phyloP scores from a whole-genome alignment of 805 yeast genomes.

The Barnettozyma vustinii region DNA sequence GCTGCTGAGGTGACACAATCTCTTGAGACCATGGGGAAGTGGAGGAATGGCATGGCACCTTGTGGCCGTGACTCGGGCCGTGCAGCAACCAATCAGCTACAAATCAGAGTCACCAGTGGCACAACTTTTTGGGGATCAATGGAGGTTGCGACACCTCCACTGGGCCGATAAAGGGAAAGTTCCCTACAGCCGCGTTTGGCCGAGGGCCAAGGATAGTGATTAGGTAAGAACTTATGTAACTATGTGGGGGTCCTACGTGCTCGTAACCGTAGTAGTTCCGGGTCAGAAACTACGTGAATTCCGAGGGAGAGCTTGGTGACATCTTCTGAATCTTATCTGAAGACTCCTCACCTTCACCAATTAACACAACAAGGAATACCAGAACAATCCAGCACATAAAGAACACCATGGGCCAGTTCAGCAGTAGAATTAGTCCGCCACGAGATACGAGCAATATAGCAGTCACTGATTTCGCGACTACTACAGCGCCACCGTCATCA shows the following conservation, averaged over 20 bases:
- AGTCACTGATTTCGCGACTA: not conserved
- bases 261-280: too few species aligned
- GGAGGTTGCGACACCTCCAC: not conserved
- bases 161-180: not conserved
- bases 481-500: not conserved
- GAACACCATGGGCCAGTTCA: not conserved
- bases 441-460: not conserved
- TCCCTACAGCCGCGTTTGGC: not conserved
- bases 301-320: too few species aligned
- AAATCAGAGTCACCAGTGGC: not conserved
- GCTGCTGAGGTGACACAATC: not conserved
- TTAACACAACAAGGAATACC: not conserved
- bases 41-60: not conserved
- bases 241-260: too few species aligned
- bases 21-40: not conserved
- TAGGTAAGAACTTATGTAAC: too few species aligned
- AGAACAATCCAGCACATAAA: not conserved
- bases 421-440: not conserved
- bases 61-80: constrained; percentile 1
- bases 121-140: constrained; percentile 1
- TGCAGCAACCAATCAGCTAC: constrained; percentile 1
- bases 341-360: too few species aligned
- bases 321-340: too few species aligned
- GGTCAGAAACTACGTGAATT: too few species aligned
- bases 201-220: not conserved